Base-by-base conservation (phyloP, 2,329 filamentous ascomycete genomes). In the Mariannaea sp. region DNA sequence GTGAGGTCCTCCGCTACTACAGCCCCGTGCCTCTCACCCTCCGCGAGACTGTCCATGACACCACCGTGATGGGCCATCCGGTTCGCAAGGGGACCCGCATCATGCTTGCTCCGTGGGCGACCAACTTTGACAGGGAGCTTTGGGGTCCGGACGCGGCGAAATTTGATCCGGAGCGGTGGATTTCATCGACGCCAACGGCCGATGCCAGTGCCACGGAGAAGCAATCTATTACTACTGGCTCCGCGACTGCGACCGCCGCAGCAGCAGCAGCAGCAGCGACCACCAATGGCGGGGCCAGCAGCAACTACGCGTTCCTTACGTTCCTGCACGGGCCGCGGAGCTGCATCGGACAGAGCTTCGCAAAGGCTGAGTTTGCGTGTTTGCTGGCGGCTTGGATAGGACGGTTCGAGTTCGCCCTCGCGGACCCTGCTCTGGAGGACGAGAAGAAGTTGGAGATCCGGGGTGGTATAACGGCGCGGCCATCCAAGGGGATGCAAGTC, bases 301-400 rank as follows among this genome's bases (percentile, higher is more conserved):
- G 81, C 60, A 94, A 93, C 71, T 96, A 88, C 68, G 82, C 86
- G 1, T 86, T 88, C 64, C 69, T 93, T 72, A 93, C 90, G 0
- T 96, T 96, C 73, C 71, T 96, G 53, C 90, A 96, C 68, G 92
- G 92, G 0, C 91, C 92, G 2, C 77, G 92, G 47, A 89, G 87
- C 66, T 96, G 92, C 68, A 96, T 96, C 62, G 92, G 92, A 0
- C 82, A 86, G 70, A 78, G 79, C 2, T 96, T 96, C 73, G 89
- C 92, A 0, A 87, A 85, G 68, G 84, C 87, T 1, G 93, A 97
- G 76, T 89, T 96, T 71, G 90, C 90, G 7, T 93, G 88, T 67
- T 73, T 97, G 57, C 68, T 97, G 40, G 92, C 91, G 17, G 80
- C 83, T 7, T 85, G 89, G 79, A 80, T 93, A 4, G 91, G 91